A percentile compares a stretch with the other conserved stretches of the same genome.
Conservation (phyloP, 257 asterid genomes). For the Petunia axillaris region DNA sequence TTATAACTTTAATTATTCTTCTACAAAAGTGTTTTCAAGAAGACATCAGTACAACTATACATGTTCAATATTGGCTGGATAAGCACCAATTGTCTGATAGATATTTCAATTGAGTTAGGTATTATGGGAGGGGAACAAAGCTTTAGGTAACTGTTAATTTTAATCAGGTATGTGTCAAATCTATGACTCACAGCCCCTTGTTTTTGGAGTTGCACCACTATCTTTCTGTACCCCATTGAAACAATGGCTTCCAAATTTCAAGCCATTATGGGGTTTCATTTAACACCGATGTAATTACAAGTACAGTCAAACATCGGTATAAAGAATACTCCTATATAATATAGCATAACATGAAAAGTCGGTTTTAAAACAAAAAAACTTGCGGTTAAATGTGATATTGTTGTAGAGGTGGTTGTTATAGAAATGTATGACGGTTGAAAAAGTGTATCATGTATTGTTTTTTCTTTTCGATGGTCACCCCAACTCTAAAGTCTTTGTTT, state of each 20-base stretch:
- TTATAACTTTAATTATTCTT: neutral
- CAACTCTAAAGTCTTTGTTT: too few relatives aligned
- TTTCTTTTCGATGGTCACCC: too few relatives aligned
- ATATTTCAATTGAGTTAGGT: constrained; percentile 53
- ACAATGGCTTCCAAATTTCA: neutral
- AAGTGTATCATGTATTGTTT: too few relatives aligned
- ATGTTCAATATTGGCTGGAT: constrained; percentile 45
- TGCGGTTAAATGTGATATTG: too few relatives aligned
- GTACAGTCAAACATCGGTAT: too few relatives aligned
- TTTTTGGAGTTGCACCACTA: neutral
- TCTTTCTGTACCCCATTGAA: neutral
- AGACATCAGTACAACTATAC: neutral
- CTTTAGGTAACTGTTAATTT: constrained; percentile 67
- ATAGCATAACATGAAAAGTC: too few relatives aligned
- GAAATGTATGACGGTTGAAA: too few relatives aligned
- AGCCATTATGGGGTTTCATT: neutral
- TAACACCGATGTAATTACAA: neutral
- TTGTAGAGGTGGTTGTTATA: too few relatives aligned
- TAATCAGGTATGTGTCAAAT: constrained; percentile 71
- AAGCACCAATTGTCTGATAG: constrained; percentile 20
- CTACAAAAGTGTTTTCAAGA: neutral
- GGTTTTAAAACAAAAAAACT: too few relatives aligned
- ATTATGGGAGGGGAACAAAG: constrained; percentile 57
- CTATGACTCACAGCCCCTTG: constrained; percentile 30
- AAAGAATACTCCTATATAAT: too few relatives aligned